Evolutionary conservation across 345 rosid species (phyloP), one percentile per base, ranked within the genome.

Genomic region (Bruguiera gymnorhiza): DNA sequence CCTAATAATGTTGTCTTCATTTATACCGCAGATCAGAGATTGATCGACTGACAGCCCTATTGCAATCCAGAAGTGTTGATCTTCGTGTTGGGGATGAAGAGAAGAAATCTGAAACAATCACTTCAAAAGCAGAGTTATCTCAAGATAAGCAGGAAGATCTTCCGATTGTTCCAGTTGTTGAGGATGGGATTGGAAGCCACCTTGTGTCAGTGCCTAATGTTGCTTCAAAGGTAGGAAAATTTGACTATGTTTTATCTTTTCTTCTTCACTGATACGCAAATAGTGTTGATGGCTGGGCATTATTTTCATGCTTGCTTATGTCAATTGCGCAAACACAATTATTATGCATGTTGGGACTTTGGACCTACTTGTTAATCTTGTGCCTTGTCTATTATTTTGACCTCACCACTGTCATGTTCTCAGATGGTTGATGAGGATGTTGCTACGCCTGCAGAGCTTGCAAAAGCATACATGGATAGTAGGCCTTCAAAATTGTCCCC

Each of bases 361-460:
- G 1, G 5, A 43, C 16, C 50, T 43, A 43, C 50, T 43, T 43
- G 1, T 43, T 13, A 43, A 3, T 43, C 50, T 13, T 43, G 19
- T 15, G 15, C 50, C 50, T 13, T 43, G 19, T 15, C 19, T 3
- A 43, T 11, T 43, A 43, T 43, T 43, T 43, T 0, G 3, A 43
- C 18, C 30, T 56, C 6, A 10, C 30, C 6, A 58, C 53, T 74
- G 60, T 70, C 57, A 59, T 80, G 61, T 75, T 53, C 69, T 29
- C 87, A 96, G 99, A 93, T 85, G 61, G 73, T 80, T 63, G 88
- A 81, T 48, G 92, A 87, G 80, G 83, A 92, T 72, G 78, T 78
- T 77, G 88, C 87, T 61, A 86, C 96, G 56, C 98, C 99, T 67
- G 88, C 91, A 56, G 95, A 90, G 88, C 96, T 96, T 81, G 98